phyloP scores from a whole-genome alignment of 306 rosid species.

The Astragalus membranaceus region DNA sequence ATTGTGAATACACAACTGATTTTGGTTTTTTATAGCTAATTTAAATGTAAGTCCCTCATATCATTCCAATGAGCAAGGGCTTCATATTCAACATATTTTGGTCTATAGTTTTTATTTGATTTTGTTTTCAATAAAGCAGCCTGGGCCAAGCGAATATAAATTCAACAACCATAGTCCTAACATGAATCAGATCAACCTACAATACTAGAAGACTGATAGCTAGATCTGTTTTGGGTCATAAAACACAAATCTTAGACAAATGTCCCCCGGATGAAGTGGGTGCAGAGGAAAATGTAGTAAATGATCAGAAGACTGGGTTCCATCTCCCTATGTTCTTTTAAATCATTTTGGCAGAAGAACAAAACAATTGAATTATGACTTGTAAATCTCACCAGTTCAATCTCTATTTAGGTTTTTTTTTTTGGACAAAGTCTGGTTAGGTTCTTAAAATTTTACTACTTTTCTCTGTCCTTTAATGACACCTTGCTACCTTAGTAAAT shows the following conservation, averaged over 20 bases:
- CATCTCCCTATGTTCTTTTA: too few species aligned
- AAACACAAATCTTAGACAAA: too few species aligned
- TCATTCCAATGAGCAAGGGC: slow-evolving; percentile 12
- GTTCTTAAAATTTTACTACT: not conserved
- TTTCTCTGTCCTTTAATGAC: not conserved
- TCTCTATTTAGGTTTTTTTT: too few species aligned
- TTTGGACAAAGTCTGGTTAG: too few species aligned
- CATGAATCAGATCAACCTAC: not conserved
- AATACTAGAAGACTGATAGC: not conserved
- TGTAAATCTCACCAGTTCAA: too few species aligned
- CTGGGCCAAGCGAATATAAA: not conserved
- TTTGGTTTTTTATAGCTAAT: not conserved
- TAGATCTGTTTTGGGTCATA: too few species aligned
- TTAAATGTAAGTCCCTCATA: slow-evolving; percentile 10
- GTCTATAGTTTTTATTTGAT: not conserved
- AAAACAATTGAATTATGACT: too few species aligned
- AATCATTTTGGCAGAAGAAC: too few species aligned
- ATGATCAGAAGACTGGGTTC: too few species aligned
- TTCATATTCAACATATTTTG: not conserved
- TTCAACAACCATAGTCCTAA: slow-evolving; percentile 30
- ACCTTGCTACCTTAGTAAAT: too few species aligned
- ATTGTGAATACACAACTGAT: not conserved
- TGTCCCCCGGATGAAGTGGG: too few species aligned
- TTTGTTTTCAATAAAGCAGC: not conserved
- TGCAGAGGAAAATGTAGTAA: too few species aligned